Evolutionary conservation across 805 yeast species (phyloP).

Genomic region (Nakazawaea ishiwadae): DNA sequence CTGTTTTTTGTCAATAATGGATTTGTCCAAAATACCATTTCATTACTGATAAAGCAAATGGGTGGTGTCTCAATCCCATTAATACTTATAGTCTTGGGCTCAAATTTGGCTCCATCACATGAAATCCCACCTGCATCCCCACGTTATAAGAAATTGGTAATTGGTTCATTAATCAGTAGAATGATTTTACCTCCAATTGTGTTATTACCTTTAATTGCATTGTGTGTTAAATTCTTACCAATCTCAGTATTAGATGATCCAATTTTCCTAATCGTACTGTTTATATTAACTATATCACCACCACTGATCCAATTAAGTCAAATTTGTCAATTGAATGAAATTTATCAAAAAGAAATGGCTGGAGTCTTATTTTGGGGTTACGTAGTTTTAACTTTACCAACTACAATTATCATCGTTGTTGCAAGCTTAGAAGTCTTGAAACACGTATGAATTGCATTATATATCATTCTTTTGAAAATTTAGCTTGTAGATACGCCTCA

Average conservation of each 20-base stretch:
- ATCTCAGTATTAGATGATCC: constrained; percentile 77
- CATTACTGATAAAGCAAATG: constrained; percentile 57
- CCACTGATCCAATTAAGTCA: constrained; percentile 84
- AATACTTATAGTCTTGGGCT: constrained; percentile 70
- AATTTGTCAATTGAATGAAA: constrained; percentile 70
- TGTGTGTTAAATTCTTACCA: constrained; percentile 57
- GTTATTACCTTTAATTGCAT: constrained; percentile 61
- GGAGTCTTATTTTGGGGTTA: constrained; percentile 82
- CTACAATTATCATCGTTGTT: constrained; percentile 68
- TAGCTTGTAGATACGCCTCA: too few relatives aligned
- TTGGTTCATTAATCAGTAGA: constrained; percentile 69
- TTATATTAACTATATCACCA: constrained; percentile 70
- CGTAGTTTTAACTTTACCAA: constrained; percentile 69
- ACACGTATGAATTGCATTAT: constrained; percentile 24
- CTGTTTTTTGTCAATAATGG: constrained; percentile 55
- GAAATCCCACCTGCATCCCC: constrained; percentile 65
- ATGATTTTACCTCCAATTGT: constrained; percentile 74
- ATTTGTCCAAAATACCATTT: constrained; percentile 60
- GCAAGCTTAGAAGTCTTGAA: constrained; percentile 54
- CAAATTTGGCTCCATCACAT: constrained; percentile 66
- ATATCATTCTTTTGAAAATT: too few relatives aligned
- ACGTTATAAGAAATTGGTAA: constrained; percentile 56
- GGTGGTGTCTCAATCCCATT: constrained; percentile 77
- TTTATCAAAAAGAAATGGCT: constrained; percentile 78
- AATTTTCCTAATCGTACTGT: constrained; percentile 71